These are phyloP conservation scores for Dittrichia graveolens DNA, from an alignment of 129 eudicot species.

Conservation along the genomic window DNA sequence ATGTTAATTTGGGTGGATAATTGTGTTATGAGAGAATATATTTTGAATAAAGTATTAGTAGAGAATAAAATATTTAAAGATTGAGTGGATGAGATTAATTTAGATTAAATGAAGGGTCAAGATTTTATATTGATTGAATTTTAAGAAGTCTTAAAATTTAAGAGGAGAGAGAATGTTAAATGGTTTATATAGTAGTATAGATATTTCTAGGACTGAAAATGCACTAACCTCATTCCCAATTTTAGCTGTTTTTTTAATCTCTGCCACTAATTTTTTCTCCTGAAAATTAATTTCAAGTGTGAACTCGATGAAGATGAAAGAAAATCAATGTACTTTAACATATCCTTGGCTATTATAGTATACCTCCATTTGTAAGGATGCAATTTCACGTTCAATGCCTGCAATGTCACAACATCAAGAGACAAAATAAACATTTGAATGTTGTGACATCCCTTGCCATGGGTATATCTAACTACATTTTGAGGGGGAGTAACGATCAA, in stretches of 20 bases:
- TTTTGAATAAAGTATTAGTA: too few relatives aligned
- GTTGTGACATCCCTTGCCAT: not conserved
- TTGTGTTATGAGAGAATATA: too few relatives aligned
- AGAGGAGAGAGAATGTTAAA: too few relatives aligned
- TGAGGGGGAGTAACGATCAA: too few relatives aligned
- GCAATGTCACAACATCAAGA: conserved; percentile 27
- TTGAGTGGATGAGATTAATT: too few relatives aligned
- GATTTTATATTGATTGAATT: too few relatives aligned
- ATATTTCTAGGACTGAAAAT: not conserved
- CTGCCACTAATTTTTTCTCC: conserved; percentile 92
- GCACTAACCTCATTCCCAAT: conserved; percentile 83
- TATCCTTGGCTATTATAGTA: conserved; percentile 15
- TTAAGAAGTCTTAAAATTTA: too few relatives aligned
- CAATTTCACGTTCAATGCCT: conserved; percentile 92
- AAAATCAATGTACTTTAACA: conserved; percentile 10
- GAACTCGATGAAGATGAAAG: conserved; percentile 24
- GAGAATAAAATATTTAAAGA: too few relatives aligned
- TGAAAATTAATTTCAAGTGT: conserved; percentile 36
- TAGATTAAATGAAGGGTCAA: too few relatives aligned
- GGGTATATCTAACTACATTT: too few relatives aligned
- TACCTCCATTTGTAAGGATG: conserved; percentile 92
- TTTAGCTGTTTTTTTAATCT: conserved; percentile 93
- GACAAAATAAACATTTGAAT: not conserved
- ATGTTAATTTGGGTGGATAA: too few relatives aligned
- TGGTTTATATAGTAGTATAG: too few relatives aligned